Conservation (phyloP, 306 rosid species). For the Calophaca sinica region DNA sequence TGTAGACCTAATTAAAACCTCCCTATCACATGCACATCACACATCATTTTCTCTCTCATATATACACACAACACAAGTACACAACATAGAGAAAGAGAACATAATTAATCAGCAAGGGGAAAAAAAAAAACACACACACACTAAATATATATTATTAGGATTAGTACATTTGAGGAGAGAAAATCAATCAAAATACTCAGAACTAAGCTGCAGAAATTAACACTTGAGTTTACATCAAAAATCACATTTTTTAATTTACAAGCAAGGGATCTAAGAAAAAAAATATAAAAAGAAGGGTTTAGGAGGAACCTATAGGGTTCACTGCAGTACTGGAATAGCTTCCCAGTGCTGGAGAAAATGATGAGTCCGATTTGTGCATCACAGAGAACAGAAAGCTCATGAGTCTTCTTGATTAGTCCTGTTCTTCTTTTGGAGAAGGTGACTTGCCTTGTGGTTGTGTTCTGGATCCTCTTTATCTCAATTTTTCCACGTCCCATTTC, state of each 20-base stretch:
- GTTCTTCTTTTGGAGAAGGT: slow-evolving; percentile 69
- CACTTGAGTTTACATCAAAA: no score
- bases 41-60: background rate
- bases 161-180: no score
- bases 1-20: no score
- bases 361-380: slow-evolving; percentile 78
- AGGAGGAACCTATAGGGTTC: slow-evolving; percentile 48
- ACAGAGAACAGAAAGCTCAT: slow-evolving; percentile 78
- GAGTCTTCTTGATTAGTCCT: slow-evolving; percentile 73
- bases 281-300: background rate
- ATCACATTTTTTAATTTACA: no score
- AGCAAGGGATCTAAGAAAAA: background rate
- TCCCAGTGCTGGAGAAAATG: slow-evolving; percentile 71
- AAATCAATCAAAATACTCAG: no score
- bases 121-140: no score
- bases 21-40: slow-evolving; percentile 13
- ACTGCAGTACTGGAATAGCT: slow-evolving; percentile 60
- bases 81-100: background rate
- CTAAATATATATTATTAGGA: no score
- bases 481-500: slow-evolving; percentile 76
- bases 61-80: background rate
- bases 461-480: slow-evolving; percentile 66
- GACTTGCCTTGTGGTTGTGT: slow-evolving; percentile 71
- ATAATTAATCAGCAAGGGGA: background rate
- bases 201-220: no score